These are phyloP conservation scores for Globisporangium paroecandrum DNA, from an alignment of 352 stramenopile genomes.

Conservation along the genomic window DNA sequence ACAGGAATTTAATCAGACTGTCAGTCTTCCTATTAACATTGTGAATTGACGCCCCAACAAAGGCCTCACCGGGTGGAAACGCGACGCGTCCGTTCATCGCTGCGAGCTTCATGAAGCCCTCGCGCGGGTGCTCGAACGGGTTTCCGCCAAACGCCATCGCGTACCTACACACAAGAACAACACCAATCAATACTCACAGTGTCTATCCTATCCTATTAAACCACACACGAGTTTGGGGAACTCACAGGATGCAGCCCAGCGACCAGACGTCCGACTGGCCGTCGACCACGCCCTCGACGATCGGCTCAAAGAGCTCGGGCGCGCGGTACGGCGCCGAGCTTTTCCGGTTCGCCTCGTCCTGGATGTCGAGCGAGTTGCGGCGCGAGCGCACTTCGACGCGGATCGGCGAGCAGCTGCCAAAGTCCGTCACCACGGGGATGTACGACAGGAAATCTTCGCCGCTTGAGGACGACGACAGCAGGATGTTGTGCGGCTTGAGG, in stretches of 20 bases:
- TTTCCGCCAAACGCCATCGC: conserved; percentile 83
- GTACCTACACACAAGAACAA: conserved; percentile 35
- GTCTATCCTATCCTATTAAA: neutral
- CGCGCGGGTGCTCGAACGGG: conserved; percentile 73
- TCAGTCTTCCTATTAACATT: too few species aligned
- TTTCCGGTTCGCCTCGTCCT: conserved; percentile 80
- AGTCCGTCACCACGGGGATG: conserved; percentile 82
- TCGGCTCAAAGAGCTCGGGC: conserved; percentile 81
- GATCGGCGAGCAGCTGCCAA: conserved; percentile 75
- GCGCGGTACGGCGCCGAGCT: conserved; percentile 81
- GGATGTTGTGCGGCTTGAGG: conserved; percentile 83
- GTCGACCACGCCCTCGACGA: conserved; percentile 57
- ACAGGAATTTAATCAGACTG: too few species aligned
- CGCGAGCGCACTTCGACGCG: conserved; percentile 64
- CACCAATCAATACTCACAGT: neutral
- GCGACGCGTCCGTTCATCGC: conserved; percentile 73
- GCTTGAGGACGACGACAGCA: conserved; percentile 62
- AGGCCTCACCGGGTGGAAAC: conserved; percentile 58
- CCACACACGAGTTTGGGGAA: neutral
- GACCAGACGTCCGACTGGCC: conserved; percentile 85
- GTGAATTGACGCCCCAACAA: too few species aligned
- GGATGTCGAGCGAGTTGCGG: conserved; percentile 67
- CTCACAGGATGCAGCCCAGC: conserved; percentile 77
- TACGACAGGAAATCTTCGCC: conserved; percentile 69
- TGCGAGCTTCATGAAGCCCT: conserved; percentile 85